A percentile compares a stretch with the other conserved stretches of the same genome.
phyloP scores from a whole-genome alignment of 768 basidiomycete genomes.

The Psilocybe cyanescens region DNA sequence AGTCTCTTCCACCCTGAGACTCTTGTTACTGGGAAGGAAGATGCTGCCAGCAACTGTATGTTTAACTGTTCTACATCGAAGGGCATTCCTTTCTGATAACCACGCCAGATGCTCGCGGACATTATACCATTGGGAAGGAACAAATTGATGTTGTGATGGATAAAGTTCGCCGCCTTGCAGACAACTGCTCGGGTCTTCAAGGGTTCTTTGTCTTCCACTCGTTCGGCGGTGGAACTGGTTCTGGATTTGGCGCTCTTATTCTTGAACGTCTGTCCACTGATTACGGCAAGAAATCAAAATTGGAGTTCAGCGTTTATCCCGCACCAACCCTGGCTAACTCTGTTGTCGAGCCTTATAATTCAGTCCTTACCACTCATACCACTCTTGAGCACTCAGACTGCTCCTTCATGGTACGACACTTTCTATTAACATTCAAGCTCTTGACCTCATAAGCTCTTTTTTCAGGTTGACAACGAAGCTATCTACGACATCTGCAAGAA shows the following conservation, averaged over 20 bases:
- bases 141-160: conserved; percentile 97
- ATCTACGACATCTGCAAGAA: conserved; percentile 99
- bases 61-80: conserved; percentile 9
- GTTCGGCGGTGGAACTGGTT: conserved; percentile 99
- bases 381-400: conserved; percentile 99
- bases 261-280: conserved; percentile 97
- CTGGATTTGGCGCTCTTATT: conserved; percentile 97
- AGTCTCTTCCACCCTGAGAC: conserved; percentile 99
- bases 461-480: conserved; percentile 95
- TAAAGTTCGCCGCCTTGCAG: conserved; percentile 93
- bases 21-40: conserved; percentile 97
- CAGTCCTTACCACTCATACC: conserved; percentile 96
- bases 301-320: conserved; percentile 98
- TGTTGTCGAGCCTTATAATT: conserved; percentile 99
- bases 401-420: conserved; percentile 89
- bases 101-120: conserved; percentile 89
- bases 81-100: conserved; percentile 3
- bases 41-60: conserved; percentile 98
- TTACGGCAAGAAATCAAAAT: conserved; percentile 99
- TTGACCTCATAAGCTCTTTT: not conserved
- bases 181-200: conserved; percentile 97
- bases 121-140: conserved; percentile 99
- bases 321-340: conserved; percentile 94
- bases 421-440: not conserved
- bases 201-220: conserved; percentile 99